Conservation (phyloP, 768 basidiomycete genomes). For the Trametes gibbosa region DNA sequence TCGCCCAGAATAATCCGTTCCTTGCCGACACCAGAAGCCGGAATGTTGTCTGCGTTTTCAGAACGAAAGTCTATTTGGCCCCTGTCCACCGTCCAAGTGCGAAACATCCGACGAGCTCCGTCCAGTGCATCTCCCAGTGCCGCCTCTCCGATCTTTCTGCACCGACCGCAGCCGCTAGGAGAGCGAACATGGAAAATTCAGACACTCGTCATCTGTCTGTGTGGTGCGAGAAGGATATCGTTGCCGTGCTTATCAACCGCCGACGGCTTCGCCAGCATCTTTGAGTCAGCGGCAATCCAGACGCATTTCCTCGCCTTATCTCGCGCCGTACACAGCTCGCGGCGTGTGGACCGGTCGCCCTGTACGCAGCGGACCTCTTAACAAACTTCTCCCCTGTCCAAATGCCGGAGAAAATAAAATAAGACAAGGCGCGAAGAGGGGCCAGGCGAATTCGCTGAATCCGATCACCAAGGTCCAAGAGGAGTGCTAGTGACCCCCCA, state of each 20-base stretch:
- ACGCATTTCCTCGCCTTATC: slow-evolving; percentile 5
- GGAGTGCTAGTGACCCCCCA: no score
- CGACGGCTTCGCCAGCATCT: background rate
- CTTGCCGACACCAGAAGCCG: slow-evolving; percentile 9
- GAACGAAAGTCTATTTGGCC: slow-evolving; percentile 9
- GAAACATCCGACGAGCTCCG: background rate
- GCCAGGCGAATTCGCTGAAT: no score
- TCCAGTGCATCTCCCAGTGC: background rate
- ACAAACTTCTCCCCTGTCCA: background rate
- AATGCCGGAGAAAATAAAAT: background rate
- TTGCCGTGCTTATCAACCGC: slow-evolving; percentile 14
- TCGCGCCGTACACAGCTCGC: slow-evolving; percentile 12
- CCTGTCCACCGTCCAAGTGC: background rate
- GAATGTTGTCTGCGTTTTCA: background rate
- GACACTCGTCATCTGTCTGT: background rate
- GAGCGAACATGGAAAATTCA: background rate
- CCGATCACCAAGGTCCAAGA: no score
- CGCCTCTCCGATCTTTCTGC: background rate
- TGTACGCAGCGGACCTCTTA: background rate
- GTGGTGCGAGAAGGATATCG: background rate
- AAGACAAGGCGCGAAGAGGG: no score
- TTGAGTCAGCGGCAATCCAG: slow-evolving; percentile 4
- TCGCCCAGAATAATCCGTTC: background rate
- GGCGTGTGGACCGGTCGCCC: slow-evolving; percentile 7
- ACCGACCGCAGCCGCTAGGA: background rate